Percentiles rank a stretch among this genome's conserved stretches.
Evolutionary conservation across 2,329 filamentous ascomycete species (phyloP).

Genomic region (Epichloe coenophiala): DNA sequence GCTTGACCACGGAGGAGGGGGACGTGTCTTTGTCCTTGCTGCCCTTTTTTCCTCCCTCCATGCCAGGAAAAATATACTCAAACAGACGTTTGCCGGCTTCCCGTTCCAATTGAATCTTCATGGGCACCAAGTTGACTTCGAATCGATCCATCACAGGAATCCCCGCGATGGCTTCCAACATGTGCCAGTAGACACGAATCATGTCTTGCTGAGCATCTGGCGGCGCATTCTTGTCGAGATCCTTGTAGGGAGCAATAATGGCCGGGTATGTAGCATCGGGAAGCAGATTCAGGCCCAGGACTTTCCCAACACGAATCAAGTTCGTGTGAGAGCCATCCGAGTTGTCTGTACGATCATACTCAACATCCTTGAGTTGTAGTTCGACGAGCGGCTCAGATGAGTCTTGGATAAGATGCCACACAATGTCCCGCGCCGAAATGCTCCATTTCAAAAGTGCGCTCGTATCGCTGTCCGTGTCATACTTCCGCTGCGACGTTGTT

Average conservation of each 20-base stretch:
- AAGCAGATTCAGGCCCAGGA: slow-evolving; percentile 80
- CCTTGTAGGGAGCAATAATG: slow-evolving; percentile 83
- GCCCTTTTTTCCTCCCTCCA: slow-evolving; percentile 44
- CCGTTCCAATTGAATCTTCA: slow-evolving; percentile 86
- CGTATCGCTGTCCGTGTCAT: slow-evolving; percentile 56
- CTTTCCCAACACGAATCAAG: slow-evolving; percentile 71
- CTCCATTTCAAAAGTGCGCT: slow-evolving; percentile 81
- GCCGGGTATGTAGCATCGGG: slow-evolving; percentile 87
- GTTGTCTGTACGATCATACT: slow-evolving; percentile 93
- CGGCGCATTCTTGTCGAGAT: slow-evolving; percentile 42
- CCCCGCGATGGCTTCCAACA: slow-evolving; percentile 94
- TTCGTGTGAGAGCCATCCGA: slow-evolving; percentile 95
- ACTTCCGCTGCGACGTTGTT: slow-evolving; percentile 84
- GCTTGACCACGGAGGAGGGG: slow-evolving; percentile 45
- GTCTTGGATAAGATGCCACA: slow-evolving; percentile 90
- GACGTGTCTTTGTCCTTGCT: slow-evolving; percentile 46
- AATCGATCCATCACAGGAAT: slow-evolving; percentile 97
- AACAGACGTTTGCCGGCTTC: slow-evolving; percentile 89
- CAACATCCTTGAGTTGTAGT: slow-evolving; percentile 78
- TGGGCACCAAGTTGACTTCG: slow-evolving; percentile 81
- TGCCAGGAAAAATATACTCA: slow-evolving; percentile 91
- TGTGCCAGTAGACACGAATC: slow-evolving; percentile 92
- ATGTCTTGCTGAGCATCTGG: slow-evolving; percentile 50
- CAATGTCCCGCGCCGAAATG: slow-evolving; percentile 86
- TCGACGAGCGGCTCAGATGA: slow-evolving; percentile 81